Evolutionary conservation across 2,329 filamentous ascomycete genomes (phyloP).

Genomic region (Cryphonectria parasitica): DNA sequence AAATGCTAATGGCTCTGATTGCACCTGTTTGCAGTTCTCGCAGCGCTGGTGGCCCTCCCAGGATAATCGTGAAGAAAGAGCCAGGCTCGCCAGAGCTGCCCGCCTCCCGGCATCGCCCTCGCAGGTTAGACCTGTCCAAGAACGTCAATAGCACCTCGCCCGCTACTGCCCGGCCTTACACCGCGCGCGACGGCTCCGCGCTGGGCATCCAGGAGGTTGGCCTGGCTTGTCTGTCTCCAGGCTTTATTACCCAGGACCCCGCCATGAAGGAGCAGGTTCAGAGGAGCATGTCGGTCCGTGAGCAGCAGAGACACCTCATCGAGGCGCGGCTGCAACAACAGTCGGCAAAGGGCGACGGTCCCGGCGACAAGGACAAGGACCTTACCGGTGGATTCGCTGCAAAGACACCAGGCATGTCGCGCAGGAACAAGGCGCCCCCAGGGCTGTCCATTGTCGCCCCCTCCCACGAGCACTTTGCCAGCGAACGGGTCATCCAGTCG

Average conservation of each 20-base stretch:
- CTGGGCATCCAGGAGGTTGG: slow-evolving; percentile 90
- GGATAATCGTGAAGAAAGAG: slow-evolving; percentile 96
- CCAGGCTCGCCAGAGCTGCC: slow-evolving; percentile 62
- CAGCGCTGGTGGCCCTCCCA: slow-evolving; percentile 63
- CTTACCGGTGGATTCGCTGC: slow-evolving; percentile 52
- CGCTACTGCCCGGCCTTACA: slow-evolving; percentile 73
- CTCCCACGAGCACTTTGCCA: slow-evolving; percentile 86
- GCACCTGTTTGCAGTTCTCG: slow-evolving; percentile 46
- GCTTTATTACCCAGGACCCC: slow-evolving; percentile 96
- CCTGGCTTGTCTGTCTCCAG: slow-evolving; percentile 90
- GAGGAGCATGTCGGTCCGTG: slow-evolving; percentile 87
- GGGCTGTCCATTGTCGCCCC: slow-evolving; percentile 95
- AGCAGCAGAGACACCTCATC: slow-evolving; percentile 94
- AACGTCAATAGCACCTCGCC: slow-evolving; percentile 55
- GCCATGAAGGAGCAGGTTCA: slow-evolving; percentile 94
- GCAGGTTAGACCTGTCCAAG: slow-evolving; percentile 77
- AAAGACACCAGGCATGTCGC: slow-evolving; percentile 75
- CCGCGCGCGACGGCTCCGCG: slow-evolving; percentile 69
- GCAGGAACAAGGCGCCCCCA: slow-evolving; percentile 79
- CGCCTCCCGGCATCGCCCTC: slow-evolving; percentile 73
- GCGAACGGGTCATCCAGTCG: slow-evolving; percentile 95
- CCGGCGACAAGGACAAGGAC: slow-evolving; percentile 59
- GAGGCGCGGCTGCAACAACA: slow-evolving; percentile 89
- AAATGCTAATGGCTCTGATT: slow-evolving; percentile 23
- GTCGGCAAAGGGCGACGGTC: slow-evolving; percentile 75